phyloP scores from a whole-genome alignment of 805 yeast genomes.

The Clavispora carvajalis region DNA sequence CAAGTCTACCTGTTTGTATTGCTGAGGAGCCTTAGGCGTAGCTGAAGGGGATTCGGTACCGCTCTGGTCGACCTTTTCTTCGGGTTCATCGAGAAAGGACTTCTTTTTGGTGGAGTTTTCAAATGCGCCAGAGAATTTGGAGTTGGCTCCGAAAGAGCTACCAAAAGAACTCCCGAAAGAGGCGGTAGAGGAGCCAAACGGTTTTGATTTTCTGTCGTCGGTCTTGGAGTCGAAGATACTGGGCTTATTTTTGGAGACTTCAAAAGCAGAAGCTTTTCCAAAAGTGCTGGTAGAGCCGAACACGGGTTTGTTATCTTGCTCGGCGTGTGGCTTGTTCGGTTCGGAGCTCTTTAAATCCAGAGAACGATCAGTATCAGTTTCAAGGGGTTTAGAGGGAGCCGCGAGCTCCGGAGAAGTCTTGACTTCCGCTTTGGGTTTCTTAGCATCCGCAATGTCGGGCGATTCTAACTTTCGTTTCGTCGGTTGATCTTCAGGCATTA shows the following conservation, averaged over 20 bases:
- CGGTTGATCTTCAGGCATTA: background rate
- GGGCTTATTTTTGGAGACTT: conserved; percentile 19
- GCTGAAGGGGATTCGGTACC: conserved; percentile 20
- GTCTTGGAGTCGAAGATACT: conserved; percentile 21
- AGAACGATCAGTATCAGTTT: background rate
- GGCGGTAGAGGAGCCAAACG: conserved; percentile 3
- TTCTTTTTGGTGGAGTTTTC: conserved; percentile 46
- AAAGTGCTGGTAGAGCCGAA: conserved; percentile 41
- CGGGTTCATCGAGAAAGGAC: conserved; percentile 50
- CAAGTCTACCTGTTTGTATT: conserved; percentile 55
- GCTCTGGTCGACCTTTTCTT: conserved; percentile 11
- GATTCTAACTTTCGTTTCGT: conserved; percentile 1
- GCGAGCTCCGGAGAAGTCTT: background rate
- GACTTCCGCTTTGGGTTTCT: background rate
- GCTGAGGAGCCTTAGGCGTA: conserved; percentile 26
- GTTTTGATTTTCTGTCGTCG: background rate
- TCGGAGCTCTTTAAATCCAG: background rate
- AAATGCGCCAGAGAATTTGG: conserved; percentile 52
- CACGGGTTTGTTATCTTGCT: conserved; percentile 16
- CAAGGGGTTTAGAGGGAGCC: background rate
- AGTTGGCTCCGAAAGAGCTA: conserved; percentile 21
- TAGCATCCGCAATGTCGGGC: background rate
- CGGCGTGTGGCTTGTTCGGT: background rate
- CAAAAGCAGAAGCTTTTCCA: conserved; percentile 25
- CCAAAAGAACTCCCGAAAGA: conserved; percentile 7